Conservation (phyloP, 257 asterid species). For the Coffea eugenioides region DNA sequence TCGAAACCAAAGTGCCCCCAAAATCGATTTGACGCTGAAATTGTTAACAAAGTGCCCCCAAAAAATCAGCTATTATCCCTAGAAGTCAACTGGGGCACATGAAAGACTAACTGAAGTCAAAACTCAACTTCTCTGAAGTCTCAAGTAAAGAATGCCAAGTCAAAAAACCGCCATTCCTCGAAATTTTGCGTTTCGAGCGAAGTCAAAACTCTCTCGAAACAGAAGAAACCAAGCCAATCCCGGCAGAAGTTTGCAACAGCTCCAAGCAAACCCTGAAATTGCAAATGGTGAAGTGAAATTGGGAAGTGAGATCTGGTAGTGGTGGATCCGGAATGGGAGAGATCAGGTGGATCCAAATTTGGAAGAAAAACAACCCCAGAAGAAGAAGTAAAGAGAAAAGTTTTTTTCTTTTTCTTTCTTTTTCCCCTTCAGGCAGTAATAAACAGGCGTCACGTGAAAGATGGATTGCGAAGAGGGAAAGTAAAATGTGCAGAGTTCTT, state of each 20-base stretch:
- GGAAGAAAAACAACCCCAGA: constrained; percentile 5
- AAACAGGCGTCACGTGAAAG: constrained; percentile 39
- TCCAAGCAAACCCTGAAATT: constrained; percentile 12
- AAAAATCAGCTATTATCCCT: neutral
- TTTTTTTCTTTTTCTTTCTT: neutral
- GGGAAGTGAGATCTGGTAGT: constrained; percentile 23
- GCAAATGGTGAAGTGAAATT: neutral
- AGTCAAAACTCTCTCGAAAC: neutral
- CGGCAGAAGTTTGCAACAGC: neutral
- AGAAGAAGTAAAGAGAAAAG: constrained; percentile 18
- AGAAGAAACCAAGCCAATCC: neutral
- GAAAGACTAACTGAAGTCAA: constrained; percentile 7
- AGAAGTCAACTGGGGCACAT: neutral
- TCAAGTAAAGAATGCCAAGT: constrained; percentile 6
- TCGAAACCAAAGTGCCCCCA: neutral
- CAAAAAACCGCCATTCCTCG: constrained; percentile 3
- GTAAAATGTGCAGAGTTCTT: constrained; percentile 30
- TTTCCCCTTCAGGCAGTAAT: neutral
- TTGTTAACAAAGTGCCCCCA: neutral
- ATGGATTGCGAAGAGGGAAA: constrained; percentile 39
- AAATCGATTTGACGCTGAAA: neutral
- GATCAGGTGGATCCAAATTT: constrained; percentile 25
- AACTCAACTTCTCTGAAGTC: constrained; percentile 8
- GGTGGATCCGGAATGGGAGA: constrained; percentile 21
- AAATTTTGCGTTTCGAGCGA: neutral